Evolutionary conservation across 306 rosid species (phyloP), one percentile per base, ranked within the genome.

Genomic region (Trichosanthes truncata): DNA sequence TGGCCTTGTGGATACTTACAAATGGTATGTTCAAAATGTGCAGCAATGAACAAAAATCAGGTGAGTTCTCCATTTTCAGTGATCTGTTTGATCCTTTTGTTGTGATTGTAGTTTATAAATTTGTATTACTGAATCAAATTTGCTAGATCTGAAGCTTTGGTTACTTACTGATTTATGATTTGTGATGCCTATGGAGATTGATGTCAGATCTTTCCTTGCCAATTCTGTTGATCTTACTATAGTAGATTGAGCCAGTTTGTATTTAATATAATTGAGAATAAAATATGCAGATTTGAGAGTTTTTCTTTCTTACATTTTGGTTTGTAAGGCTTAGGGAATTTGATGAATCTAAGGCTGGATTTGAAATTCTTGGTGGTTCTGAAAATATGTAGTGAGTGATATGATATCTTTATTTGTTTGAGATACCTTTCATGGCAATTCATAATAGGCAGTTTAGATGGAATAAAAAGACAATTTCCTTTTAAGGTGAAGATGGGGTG

Each of bases 1-100:
- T 29, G 99, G 99, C 7, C 97, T 95, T 77, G 87, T 86, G 69
- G 89, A 88, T 87, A 95, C 99, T 82, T 95, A 93, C 79, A 93
- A 87, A 76, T 95, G 99, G 97, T 92, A 92, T 84, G 76, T 84
- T 84, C 91, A 91, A 85, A 84, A 94, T 86, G 92, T 89, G 74
- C 83, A 85, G 73, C 90, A 72, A 72, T 94, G 84, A 90, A 45
- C 25, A 17, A 69, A 59, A 83, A 78, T 83, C 86, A 79, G 81
- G 81, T 78, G 13, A 63, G 45, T 78, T 21, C 41, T 13, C 29
- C 81, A 41, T 48, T 46, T 72, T 72, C 59, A 72, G 8, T 45
- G 13, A 45, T 45, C 77, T 71, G 40, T 72, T 72, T 46, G 41
- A 72, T 46, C 29, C 78, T 49, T 73, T 48, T 73, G 61, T 73